Conservation (phyloP, 176 grass and related monocot genomes). For the Oryza brachyantha region DNA sequence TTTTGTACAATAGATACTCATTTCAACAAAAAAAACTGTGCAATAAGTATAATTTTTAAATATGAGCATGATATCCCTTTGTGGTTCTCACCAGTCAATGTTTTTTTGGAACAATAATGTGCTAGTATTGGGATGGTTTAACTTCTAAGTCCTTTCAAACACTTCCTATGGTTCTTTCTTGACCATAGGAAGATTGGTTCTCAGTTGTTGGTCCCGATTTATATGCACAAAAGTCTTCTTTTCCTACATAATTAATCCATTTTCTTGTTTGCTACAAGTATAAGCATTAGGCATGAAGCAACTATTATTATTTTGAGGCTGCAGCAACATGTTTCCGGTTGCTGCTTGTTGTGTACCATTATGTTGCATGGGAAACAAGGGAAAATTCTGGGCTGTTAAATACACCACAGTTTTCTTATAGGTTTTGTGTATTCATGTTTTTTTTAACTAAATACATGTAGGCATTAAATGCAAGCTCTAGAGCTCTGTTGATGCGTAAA, state of each 20-base stretch:
- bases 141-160: background rate
- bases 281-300: background rate
- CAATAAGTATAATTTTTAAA: background rate
- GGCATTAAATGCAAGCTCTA: slow-evolving; percentile 92
- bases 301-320: background rate
- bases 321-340: background rate
- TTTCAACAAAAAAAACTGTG: background rate
- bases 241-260: background rate
- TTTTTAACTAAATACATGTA: slow-evolving; percentile 24
- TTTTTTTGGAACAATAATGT: background rate
- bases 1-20: background rate
- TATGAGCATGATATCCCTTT: background rate
- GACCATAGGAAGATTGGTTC: background rate
- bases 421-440: background rate
- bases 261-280: background rate
- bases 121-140: background rate
- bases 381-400: background rate
- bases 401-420: background rate
- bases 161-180: background rate
- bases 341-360: background rate
- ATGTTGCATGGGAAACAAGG: background rate
- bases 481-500: slow-evolving; percentile 90
- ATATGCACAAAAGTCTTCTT: background rate
- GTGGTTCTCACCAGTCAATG: background rate
- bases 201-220: background rate